Conservation (phyloP, 2,329 filamentous ascomycete genomes). For the Microcyclosporella mali region DNA sequence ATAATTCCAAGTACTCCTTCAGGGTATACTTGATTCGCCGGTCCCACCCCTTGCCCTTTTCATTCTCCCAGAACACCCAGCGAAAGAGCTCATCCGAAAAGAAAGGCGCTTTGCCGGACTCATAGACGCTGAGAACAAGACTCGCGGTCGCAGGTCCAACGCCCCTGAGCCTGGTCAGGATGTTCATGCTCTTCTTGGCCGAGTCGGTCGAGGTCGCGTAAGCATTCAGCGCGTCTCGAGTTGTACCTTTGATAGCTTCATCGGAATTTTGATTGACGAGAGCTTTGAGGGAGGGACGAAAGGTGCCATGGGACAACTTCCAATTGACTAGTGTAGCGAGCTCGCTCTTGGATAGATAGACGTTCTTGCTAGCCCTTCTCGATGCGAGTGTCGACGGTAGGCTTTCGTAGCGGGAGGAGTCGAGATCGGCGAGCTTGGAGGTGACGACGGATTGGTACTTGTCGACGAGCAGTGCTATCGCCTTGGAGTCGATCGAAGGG, state of each 20-base stretch:
- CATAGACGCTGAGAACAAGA: slow-evolving; percentile 61
- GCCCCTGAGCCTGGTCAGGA: slow-evolving; percentile 59
- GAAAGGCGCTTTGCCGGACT: slow-evolving; percentile 58
- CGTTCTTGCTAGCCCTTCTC: slow-evolving; percentile 24
- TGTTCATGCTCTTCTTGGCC: slow-evolving; percentile 42
- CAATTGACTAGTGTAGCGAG: slow-evolving; percentile 59
- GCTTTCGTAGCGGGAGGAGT: slow-evolving; percentile 53
- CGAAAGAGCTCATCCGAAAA: slow-evolving; percentile 75
- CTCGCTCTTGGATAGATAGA: slow-evolving; percentile 50
- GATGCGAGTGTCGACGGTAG: slow-evolving; percentile 46
- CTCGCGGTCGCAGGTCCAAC: slow-evolving; percentile 76
- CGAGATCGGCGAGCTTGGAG: slow-evolving; percentile 48
- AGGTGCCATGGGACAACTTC: slow-evolving; percentile 59
- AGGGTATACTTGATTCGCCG: slow-evolving; percentile 60
- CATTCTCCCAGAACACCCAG: slow-evolving; percentile 56
- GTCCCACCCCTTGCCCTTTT: slow-evolving; percentile 38
- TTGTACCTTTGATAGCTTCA: slow-evolving; percentile 42
- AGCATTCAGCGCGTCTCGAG: slow-evolving; percentile 50
- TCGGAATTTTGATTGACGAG: slow-evolving; percentile 55
- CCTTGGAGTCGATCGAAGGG: slow-evolving; percentile 18
- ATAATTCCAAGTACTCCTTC: slow-evolving; percentile 61
- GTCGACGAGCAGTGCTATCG: slow-evolving; percentile 20
- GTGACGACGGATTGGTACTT: slow-evolving; percentile 24
- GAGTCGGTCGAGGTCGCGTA: slow-evolving; percentile 7
- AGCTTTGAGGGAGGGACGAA: slow-evolving; percentile 41